Base-by-base conservation (phyloP, 768 basidiomycete species). In the Mycena metata region DNA sequence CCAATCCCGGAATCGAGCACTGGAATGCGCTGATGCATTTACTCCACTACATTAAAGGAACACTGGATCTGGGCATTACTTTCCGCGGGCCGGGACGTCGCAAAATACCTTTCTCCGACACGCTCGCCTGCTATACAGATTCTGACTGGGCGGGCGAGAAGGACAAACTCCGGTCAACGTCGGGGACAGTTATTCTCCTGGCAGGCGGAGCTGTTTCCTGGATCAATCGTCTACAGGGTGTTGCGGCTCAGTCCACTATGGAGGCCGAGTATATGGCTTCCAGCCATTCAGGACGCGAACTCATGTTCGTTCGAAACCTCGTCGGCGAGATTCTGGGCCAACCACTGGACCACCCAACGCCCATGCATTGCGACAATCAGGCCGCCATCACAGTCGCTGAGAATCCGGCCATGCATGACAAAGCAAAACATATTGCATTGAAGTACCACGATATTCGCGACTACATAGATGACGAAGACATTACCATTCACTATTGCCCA, bases 361-460 rank as follows among this genome's bases (percentile, higher is more conserved):
- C 60, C 1, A 41, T 61, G 47, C 21, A 50, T 13, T 61, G 60
- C 39, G 49, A 61, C 49, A 61, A 61, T 42, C 60, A 51, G 10
- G 41, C 47, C 0, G 35, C 60, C 0, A 51, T 61, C 11, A 41
- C 47, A 0, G 47, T 61, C 19, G 49, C 60, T 1, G 24, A 61
- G 12, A 61, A 61, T n/a, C 36, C 60, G 0, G 39, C 47, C 3
- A 51, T 51, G 60, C 60, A 61, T 17, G 47, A 50, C 47, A 61
- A 61, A 17, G 60, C 36, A 9, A 61, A 61, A 21, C 60, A 61
- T 16, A 51, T 61, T 5, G 60, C 47, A 5, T 11, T 61, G 4
- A 50, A 51, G 19, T 42, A 61, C 6, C 60, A 61, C 9, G 26
- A 51, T 19, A 61, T 61, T n/a, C 39, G 60, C 23, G 49, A 61